A percentile compares a stretch with the other conserved stretches of the same genome.
Evolutionary conservation across 441 rosid species (phyloP).

Genomic region (Adansonia grandidieri): DNA sequence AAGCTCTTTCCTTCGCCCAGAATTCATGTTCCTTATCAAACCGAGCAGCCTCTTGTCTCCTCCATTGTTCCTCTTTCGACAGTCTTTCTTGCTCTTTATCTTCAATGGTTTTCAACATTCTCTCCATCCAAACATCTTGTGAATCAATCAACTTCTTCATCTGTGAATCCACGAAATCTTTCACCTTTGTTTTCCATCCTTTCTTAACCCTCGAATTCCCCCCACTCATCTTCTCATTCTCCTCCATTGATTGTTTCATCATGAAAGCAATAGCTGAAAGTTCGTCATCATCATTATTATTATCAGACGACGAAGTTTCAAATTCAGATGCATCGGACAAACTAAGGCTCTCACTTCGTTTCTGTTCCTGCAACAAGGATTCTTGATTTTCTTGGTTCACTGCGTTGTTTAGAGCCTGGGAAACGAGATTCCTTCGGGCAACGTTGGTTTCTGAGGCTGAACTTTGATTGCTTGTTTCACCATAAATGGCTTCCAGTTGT

Average conservation of each 20-base stretch:
- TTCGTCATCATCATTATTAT: slow-evolving; percentile 32
- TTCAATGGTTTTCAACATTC: slow-evolving; percentile 53
- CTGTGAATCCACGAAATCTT: slow-evolving; percentile 46
- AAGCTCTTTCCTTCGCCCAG: slow-evolving; percentile 58
- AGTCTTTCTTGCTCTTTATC: slow-evolving; percentile 55
- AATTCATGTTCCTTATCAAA: slow-evolving; percentile 44
- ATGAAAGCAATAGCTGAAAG: slow-evolving; percentile 49
- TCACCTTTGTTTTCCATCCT: slow-evolving; percentile 50
- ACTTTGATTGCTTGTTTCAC: neutral
- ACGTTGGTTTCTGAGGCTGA: slow-evolving; percentile 16
- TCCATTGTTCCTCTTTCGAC: slow-evolving; percentile 53
- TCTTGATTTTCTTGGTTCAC: slow-evolving; percentile 33
- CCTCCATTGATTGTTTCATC: slow-evolving; percentile 39
- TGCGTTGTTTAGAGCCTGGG: slow-evolving; percentile 27
- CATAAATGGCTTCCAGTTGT: neutral
- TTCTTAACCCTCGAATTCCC: slow-evolving; percentile 31
- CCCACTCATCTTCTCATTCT: slow-evolving; percentile 31
- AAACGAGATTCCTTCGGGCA: slow-evolving; percentile 29
- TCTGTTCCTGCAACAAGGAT: slow-evolving; percentile 39
- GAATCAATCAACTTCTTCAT: slow-evolving; percentile 50
- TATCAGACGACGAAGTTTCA: slow-evolving; percentile 50
- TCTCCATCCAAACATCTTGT: slow-evolving; percentile 69
- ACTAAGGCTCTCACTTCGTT: slow-evolving; percentile 44
- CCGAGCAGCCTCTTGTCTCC: slow-evolving; percentile 47
- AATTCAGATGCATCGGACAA: slow-evolving; percentile 47